Evolutionary conservation across 169 alveolate genomes (phyloP).

Genomic region (Eimeria necatrix): DNA sequence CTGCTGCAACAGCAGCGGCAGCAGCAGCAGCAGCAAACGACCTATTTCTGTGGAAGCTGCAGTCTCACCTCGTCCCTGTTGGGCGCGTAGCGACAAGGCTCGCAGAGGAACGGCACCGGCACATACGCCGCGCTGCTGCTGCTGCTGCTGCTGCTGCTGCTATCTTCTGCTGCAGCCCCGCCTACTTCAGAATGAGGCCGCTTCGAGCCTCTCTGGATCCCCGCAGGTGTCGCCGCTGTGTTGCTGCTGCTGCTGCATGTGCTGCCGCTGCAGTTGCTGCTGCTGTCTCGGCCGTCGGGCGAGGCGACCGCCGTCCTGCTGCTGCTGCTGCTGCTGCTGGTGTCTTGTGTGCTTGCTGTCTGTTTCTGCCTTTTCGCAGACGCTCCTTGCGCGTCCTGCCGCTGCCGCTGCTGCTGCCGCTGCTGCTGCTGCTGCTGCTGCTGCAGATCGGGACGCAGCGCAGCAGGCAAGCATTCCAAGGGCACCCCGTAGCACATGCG

Average conservation of each 20-base stretch:
- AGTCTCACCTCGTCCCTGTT: slow-evolving; percentile 1
- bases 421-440: slow-evolving; percentile 69
- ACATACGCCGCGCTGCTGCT: slow-evolving; percentile 3
- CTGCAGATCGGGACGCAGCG: slow-evolving; percentile 77
- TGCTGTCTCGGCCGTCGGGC: slow-evolving; percentile 26
- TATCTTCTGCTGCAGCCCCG: slow-evolving; percentile 20
- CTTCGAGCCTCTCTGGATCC: neutral
- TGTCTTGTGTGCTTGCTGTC: neutral
- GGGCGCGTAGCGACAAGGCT: slow-evolving; percentile 49
- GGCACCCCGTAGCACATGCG: slow-evolving; percentile 87
- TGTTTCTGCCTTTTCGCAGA: slow-evolving; percentile 6
- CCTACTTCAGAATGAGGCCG: slow-evolving; percentile 3
- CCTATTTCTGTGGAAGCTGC: too few species aligned
- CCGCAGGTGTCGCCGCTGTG: neutral
- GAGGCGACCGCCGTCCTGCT: neutral
- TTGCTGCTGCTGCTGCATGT: slow-evolving; percentile 58
- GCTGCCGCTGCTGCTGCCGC: slow-evolving; percentile 3
- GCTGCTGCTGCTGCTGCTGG: slow-evolving; percentile 18
- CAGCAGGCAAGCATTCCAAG: slow-evolving; percentile 56
- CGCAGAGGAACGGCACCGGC: slow-evolving; percentile 50
- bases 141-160: slow-evolving; percentile 54
- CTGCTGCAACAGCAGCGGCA: neutral
- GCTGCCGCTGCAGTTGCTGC: slow-evolving; percentile 59
- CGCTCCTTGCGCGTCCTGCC: neutral
- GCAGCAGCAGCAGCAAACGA: neutral